Evolutionary conservation across 2,329 filamentous ascomycete species (phyloP), one percentile per base, ranked within the genome.

Genomic region (Blastomyces silverae): DNA sequence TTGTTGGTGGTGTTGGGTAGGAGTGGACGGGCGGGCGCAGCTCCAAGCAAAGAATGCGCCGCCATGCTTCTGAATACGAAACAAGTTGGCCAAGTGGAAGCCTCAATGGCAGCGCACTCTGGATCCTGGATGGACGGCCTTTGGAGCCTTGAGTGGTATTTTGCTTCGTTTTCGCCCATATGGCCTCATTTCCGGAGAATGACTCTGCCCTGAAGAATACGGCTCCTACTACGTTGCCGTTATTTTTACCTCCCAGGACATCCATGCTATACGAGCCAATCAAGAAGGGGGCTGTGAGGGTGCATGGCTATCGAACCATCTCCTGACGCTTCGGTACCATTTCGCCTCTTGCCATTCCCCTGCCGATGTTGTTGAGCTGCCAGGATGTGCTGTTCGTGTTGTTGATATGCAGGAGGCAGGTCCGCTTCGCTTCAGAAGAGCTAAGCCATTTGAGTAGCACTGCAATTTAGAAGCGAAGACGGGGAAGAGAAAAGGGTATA

Each of bases 241-340:
- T 56, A n/a, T 56, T 37, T 34, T 20, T 37, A 56, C 3, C 10
- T 22, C 8, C n/a, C 42, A 20, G 48, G 22, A 3, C n/a, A 52
- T 37, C 31, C 53, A n/a, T 31, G 31, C 31, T 37, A 56, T 56
- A 56, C 53, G 53, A 56, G 53, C 53, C 53, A 56, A 56, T 56
- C 28, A 37, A 56, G 2, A 56, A 10, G 53, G 28, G 25, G 53
- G 28, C 34, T 56, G 53, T 37, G 34, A 56, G 31, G 53, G 28
- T n/a, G 10, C n/a, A 11, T 20, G 53, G 25, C 15, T 25, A 13
- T 37, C 15, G 8, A 10, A 17, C 22, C 48, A 25, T 52, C 22
- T 25, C 48, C 7, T 15, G 46, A 52, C 8, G n/a, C 22, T 25
- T 52, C 11, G 11, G 11, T 3, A 10, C n/a, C 2, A 3, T 28